phyloP scores from a whole-genome alignment of 352 stramenopile genomes.

The Albugo candida region DNA sequence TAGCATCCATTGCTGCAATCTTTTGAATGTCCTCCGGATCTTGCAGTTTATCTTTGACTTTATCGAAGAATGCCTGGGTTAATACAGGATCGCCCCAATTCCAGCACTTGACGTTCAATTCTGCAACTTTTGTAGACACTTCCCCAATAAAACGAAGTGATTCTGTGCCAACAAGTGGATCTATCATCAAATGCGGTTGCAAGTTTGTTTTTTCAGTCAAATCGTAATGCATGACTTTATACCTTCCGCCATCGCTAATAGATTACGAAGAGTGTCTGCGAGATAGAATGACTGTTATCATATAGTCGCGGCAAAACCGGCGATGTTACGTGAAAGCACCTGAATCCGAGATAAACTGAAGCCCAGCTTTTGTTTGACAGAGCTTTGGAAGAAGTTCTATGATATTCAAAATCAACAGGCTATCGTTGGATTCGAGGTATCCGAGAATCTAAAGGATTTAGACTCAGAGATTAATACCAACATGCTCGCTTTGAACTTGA shows the following conservation, averaged over 20 bases:
- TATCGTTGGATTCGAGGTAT: constrained; percentile 52
- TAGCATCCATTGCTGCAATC: constrained; percentile 68
- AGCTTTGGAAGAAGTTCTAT: constrained; percentile 57
- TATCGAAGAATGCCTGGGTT: constrained; percentile 58
- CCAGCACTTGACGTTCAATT: constrained; percentile 44
- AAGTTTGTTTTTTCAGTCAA: not conserved
- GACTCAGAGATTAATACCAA: not conserved
- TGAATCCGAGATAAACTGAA: constrained; percentile 60
- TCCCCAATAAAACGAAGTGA: constrained; percentile 57
- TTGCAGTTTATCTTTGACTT: constrained; percentile 48
- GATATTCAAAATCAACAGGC: constrained; percentile 70
- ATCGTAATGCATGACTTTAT: not conserved
- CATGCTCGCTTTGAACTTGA: constrained; percentile 13
- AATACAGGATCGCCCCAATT: constrained; percentile 55
- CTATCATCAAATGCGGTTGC: constrained; percentile 8
- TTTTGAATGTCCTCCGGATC: constrained; percentile 38
- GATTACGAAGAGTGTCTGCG: constrained; percentile 34
- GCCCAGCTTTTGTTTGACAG: constrained; percentile 35
- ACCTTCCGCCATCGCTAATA: constrained; percentile 53
- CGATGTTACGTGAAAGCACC: constrained; percentile 12
- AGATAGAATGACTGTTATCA: constrained; percentile 3
- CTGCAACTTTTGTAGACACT: constrained; percentile 44
- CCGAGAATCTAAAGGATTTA: constrained; percentile 28
- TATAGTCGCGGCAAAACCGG: not conserved
- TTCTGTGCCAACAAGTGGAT: constrained; percentile 62